A percentile compares a stretch with the other conserved stretches of the same genome.
These are phyloP conservation scores for Populus pruinosa DNA, from an alignment of 345 rosid genomes.

Conservation along the genomic window DNA sequence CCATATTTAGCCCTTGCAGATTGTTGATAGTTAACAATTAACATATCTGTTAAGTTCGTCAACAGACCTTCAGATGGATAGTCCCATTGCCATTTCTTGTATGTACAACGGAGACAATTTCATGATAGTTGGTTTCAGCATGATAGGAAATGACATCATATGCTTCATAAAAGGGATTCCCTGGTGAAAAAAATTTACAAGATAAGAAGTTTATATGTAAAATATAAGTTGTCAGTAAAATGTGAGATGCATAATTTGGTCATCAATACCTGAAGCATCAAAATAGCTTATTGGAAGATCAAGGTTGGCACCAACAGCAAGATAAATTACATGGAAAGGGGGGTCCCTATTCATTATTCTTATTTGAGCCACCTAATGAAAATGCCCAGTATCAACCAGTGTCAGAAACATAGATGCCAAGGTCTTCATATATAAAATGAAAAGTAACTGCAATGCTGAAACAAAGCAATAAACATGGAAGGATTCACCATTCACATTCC, in stretches of 20 bases:
- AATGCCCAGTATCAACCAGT: constrained; percentile 3
- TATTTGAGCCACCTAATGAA: constrained; percentile 76
- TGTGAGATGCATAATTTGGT: constrained; percentile 1
- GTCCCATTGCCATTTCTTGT: constrained; percentile 33
- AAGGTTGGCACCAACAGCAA: constrained; percentile 72
- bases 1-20: background rate
- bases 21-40: background rate
- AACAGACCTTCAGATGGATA: constrained; percentile 67
- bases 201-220: constrained; percentile 4
- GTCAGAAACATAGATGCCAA: constrained; percentile 6
- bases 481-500: background rate
- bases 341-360: constrained; percentile 51
- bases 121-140: constrained; percentile 67
- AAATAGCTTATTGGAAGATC: constrained; percentile 63
- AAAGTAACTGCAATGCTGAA: background rate
- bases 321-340: constrained; percentile 46
- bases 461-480: background rate
- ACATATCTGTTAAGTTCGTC: background rate
- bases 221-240: constrained; percentile 1
- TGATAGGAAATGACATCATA: constrained; percentile 44
- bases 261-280: constrained; percentile 61
- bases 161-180: constrained; percentile 75
- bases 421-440: background rate
- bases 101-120: constrained; percentile 51
- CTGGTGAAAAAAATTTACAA: constrained; percentile 39